phyloP scores from a whole-genome alignment of 345 rosid species.

The Eucalyptus sp. region DNA sequence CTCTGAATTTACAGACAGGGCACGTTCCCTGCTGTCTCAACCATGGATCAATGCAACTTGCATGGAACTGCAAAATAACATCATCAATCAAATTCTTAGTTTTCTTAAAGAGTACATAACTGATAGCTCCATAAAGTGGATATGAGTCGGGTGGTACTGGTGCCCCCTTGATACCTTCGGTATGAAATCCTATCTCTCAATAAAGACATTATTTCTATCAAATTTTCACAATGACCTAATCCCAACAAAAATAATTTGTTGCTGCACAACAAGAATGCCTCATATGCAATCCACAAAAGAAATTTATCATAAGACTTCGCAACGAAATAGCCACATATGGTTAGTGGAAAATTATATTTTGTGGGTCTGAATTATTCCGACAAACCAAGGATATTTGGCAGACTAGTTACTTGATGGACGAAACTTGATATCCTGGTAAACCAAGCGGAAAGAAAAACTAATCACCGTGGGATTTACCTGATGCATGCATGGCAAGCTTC shows the following conservation, averaged over 20 bases:
- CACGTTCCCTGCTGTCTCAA: conserved; percentile 54
- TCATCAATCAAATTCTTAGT: not conserved
- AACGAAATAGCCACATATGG: not conserved
- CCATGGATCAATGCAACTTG: conserved; percentile 63
- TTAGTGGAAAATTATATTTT: not conserved
- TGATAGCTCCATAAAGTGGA: not conserved
- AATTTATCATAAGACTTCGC: not conserved
- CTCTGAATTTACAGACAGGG: conserved; percentile 44
- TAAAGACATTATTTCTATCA: not conserved
- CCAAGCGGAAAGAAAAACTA: not conserved
- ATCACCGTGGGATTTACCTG: conserved; percentile 25
- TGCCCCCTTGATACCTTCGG: not conserved
- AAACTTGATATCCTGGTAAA: not conserved
- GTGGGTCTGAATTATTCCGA: not conserved
- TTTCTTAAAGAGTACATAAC: not conserved
- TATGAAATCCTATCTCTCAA: not conserved
- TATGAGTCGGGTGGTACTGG: not conserved
- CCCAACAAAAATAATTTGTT: not conserved
- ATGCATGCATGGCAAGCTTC: conserved; percentile 69
- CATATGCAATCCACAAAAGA: not conserved
- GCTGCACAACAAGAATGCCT: not conserved
- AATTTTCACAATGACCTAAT: not conserved
- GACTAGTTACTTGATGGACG: not conserved
- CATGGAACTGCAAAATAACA: conserved; percentile 47
- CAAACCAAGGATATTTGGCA: not conserved